Conservation (phyloP, 352 stramenopile genomes). For the Detonula confervacea region DNA sequence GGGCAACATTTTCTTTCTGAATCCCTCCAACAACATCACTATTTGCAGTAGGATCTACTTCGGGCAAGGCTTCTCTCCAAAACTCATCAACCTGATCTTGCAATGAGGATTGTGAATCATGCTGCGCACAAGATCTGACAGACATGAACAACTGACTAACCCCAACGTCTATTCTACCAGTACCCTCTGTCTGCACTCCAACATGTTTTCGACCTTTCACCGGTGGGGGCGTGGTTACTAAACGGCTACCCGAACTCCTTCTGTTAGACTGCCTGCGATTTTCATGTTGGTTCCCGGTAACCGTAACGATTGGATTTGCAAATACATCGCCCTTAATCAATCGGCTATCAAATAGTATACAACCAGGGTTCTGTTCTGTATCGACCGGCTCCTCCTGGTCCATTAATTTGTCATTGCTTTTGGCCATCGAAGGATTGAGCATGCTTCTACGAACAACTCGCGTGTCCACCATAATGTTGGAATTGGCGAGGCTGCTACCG, state of each 20-base stretch:
- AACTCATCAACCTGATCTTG: too few relatives aligned
- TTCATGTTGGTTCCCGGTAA: slow-evolving; percentile 1
- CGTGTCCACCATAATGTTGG: slow-evolving; percentile 35
- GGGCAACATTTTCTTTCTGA: too few relatives aligned
- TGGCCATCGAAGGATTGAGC: slow-evolving; percentile 7
- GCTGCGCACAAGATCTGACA: slow-evolving; percentile 9
- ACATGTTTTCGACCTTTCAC: slow-evolving; percentile 18
- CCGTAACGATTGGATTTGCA: slow-evolving; percentile 36
- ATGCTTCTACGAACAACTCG: slow-evolving; percentile 30
- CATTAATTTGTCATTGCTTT: background rate
- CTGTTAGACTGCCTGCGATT: background rate
- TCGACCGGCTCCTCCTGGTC: background rate
- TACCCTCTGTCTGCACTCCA: slow-evolving; percentile 28
- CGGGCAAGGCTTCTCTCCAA: too few relatives aligned
- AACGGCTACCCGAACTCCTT: background rate
- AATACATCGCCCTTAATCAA: slow-evolving; percentile 22
- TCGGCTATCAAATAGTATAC: slow-evolving; percentile 14
- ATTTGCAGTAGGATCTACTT: too few relatives aligned
- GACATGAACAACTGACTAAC: background rate
- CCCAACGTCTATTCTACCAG: background rate
- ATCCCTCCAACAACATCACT: too few relatives aligned
- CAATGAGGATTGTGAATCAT: slow-evolving; percentile 15
- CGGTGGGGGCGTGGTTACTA: slow-evolving; percentile 3
- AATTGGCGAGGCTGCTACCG: background rate
- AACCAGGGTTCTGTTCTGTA: too few relatives aligned